phyloP scores from a whole-genome alignment of 202 grass and related monocot species.

The Brachypodium distachyon region DNA sequence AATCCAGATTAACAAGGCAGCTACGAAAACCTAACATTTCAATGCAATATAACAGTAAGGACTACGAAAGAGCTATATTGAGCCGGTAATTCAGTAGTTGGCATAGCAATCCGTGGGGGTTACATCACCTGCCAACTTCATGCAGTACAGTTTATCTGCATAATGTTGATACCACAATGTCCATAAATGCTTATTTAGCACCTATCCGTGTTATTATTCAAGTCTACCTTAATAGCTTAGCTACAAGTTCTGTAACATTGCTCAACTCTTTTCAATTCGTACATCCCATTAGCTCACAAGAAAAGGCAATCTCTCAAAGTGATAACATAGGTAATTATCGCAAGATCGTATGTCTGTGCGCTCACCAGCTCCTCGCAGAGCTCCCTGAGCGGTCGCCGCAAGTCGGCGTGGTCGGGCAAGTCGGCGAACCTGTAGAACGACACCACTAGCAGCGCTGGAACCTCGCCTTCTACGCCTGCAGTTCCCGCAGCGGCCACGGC shows the following conservation, averaged over 20 bases:
- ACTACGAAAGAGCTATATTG: background rate
- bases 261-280: background rate
- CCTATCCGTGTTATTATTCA: background rate
- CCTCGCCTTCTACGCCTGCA: background rate
- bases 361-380: slow-evolving; percentile 85
- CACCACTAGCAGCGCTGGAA: slow-evolving; percentile 52
- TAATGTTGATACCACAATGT: background rate
- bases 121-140: background rate
- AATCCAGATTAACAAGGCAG: background rate
- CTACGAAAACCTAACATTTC: background rate
- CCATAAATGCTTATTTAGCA: background rate
- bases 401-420: slow-evolving; percentile 57
- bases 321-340: background rate
- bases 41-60: background rate
- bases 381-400: slow-evolving; percentile 63
- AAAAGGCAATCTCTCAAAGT: background rate
- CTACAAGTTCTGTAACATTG: background rate
- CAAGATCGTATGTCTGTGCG: background rate
- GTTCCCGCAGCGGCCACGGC: background rate
- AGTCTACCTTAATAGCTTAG: background rate
- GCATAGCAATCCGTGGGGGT: no score
- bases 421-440: slow-evolving; percentile 88
- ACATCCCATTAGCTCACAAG: background rate
- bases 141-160: background rate
- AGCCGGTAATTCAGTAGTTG: no score